These are phyloP conservation scores for Phytopythium sindhum DNA, from an alignment of 352 stramenopile genomes.

Conservation along the genomic window DNA sequence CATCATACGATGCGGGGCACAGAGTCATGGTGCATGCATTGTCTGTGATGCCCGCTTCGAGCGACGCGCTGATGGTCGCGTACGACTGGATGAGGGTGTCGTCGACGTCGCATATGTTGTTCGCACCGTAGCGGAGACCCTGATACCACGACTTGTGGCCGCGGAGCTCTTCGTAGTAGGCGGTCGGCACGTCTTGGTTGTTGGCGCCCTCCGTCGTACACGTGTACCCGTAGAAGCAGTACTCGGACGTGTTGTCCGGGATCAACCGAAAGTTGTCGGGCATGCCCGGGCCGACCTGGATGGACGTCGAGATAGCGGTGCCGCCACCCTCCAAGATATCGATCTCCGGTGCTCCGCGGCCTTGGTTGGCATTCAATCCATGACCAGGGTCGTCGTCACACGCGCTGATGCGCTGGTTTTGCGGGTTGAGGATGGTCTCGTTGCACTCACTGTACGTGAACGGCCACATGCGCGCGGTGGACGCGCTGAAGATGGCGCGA, in stretches of 20 bases:
- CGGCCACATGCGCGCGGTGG: constrained; percentile 89
- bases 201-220: constrained; percentile 51
- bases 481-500: constrained; percentile 84
- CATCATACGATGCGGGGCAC: constrained; percentile 50
- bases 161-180: constrained; percentile 34
- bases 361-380: constrained; percentile 77
- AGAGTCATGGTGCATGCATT: constrained; percentile 37
- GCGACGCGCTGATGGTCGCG: constrained; percentile 25
- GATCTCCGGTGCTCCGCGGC: constrained; percentile 91
- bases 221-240: constrained; percentile 24
- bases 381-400: constrained; percentile 87
- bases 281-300: constrained; percentile 70
- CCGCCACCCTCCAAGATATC: constrained; percentile 86
- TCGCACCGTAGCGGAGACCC: constrained; percentile 47
- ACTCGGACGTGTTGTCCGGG: constrained; percentile 11
- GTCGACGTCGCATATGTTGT: constrained; percentile 46
- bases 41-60: constrained; percentile 41
- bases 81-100: constrained; percentile 27
- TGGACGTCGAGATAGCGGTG: constrained; percentile 66
- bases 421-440: constrained; percentile 22
- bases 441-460: constrained; percentile 92
- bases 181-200: constrained; percentile 30
- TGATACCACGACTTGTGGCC: constrained; percentile 74
- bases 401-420: constrained; percentile 58
- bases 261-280: constrained; percentile 32